Conservation (phyloP, 2,329 filamentous ascomycete species). For the Podosphaera fusca region DNA sequence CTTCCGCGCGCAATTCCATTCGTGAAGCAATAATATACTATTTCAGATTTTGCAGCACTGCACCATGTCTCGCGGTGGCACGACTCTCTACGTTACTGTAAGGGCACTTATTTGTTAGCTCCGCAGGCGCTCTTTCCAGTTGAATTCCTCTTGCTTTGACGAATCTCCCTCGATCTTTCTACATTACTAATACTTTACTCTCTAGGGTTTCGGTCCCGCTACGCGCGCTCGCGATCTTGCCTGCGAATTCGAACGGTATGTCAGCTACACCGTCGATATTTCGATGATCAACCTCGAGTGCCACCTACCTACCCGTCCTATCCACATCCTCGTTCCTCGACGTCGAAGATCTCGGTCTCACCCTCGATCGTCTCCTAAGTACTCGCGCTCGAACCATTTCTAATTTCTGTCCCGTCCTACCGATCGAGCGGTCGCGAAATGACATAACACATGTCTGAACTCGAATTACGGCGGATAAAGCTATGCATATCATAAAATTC, state of each 20-base stretch:
- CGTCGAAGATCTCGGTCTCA: constrained; percentile 22
- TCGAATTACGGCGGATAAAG: constrained; percentile 10
- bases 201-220: constrained; percentile 76
- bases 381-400: constrained; percentile 16
- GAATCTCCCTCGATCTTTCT: background rate
- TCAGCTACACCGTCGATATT: constrained; percentile 32
- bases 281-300: constrained; percentile 19
- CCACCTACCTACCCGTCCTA: constrained; percentile 15
- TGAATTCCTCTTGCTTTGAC: background rate
- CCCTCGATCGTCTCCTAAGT: constrained; percentile 21
- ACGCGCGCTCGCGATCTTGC: constrained; percentile 96
- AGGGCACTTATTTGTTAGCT: constrained; percentile 3
- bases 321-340: constrained; percentile 17
- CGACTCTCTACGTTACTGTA: constrained; percentile 80
- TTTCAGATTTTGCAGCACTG: background rate
- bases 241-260: constrained; percentile 99
- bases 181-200: constrained; percentile 2
- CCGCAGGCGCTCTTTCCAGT: background rate
- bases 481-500: constrained; percentile 9
- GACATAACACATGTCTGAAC: constrained; percentile 14
- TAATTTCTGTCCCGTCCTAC: constrained; percentile 15
- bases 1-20: background rate
- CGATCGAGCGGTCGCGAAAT: constrained; percentile 19
- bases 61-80: constrained; percentile 74
- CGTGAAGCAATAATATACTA: background rate